Evolutionary conservation across 75 land plant species (phyloP).

Genomic region (Azolla pinnata): DNA sequence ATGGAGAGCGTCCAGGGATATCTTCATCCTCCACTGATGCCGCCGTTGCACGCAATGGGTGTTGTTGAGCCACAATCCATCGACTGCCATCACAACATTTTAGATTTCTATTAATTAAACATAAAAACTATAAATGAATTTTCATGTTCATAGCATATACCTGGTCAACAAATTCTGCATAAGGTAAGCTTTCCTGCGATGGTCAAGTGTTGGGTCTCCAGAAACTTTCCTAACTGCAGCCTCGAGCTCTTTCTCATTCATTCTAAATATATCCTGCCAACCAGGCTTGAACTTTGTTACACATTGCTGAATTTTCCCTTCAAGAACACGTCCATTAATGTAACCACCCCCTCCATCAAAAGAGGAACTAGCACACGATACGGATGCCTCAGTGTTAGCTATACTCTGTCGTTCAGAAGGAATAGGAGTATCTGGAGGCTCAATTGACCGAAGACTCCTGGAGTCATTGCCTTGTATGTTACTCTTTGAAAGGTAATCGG

Average conservation of each 20-base stretch:
- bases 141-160: too few species aligned
- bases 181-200: slow-evolving; percentile 46
- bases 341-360: background rate
- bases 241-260: slow-evolving; percentile 67
- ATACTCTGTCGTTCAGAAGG: background rate
- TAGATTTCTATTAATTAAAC: background rate
- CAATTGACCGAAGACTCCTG: background rate
- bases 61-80: slow-evolving; percentile 51
- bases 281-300: slow-evolving; percentile 27
- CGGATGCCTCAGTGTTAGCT: background rate
- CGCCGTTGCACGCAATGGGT: slow-evolving; percentile 1
- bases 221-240: slow-evolving; percentile 60
- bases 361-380: background rate
- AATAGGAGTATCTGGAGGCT: background rate
- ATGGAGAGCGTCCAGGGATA: slow-evolving; percentile 43
- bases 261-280: slow-evolving; percentile 39
- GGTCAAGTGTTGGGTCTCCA: slow-evolving; percentile 54
- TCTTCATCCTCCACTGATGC: slow-evolving; percentile 21
- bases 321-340: background rate
- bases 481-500: slow-evolving; percentile 29
- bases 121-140: background rate
- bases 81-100: slow-evolving; percentile 50
- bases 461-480: too few species aligned
- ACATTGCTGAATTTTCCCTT: slow-evolving; percentile 11
- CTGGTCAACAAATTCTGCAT: slow-evolving; percentile 72